A percentile compares a stretch with the other conserved stretches of the same genome.
Conservation (phyloP, 257 asterid species). For the Nicotiana attenuata region DNA sequence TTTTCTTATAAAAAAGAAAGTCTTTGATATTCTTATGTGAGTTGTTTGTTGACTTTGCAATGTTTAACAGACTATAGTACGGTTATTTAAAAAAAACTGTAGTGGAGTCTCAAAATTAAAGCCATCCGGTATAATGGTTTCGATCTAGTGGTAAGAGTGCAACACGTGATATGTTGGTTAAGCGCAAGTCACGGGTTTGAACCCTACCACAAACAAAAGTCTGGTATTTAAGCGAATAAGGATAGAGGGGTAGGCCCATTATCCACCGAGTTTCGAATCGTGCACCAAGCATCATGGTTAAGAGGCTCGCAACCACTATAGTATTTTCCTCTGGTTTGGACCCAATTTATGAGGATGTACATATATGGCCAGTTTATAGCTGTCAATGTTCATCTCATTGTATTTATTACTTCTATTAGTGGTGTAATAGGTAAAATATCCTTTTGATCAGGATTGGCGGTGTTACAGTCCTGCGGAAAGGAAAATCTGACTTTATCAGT, state of each 20-base stretch:
- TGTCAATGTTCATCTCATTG: not conserved
- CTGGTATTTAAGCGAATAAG: not conserved
- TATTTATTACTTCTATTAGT: not conserved
- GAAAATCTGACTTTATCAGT: constrained; percentile 67
- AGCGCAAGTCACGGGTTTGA: not conserved
- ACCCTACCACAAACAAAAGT: not conserved
- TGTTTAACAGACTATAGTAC: not conserved
- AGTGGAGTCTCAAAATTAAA: not conserved
- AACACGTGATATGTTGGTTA: not conserved
- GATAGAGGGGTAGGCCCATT: not conserved
- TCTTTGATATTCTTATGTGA: not conserved
- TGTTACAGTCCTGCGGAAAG: constrained; percentile 79
- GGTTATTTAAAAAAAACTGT: no score
- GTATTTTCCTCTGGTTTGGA: not conserved
- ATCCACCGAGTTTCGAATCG: not conserved
- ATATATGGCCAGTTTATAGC: not conserved
- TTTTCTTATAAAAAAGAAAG: not conserved
- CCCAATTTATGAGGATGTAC: not conserved
- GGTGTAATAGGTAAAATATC: constrained; percentile 4
- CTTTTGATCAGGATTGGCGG: constrained; percentile 62
- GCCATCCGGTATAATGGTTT: not conserved
- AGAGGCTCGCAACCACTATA: not conserved
- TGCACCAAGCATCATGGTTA: not conserved
- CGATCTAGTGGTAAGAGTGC: not conserved
- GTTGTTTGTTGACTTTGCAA: not conserved